Percentiles rank a stretch among this genome's conserved stretches.
Evolutionary conservation across 1,139 yeast genomes (phyloP).

Genomic region (Lodderomyces metapsilosis): DNA sequence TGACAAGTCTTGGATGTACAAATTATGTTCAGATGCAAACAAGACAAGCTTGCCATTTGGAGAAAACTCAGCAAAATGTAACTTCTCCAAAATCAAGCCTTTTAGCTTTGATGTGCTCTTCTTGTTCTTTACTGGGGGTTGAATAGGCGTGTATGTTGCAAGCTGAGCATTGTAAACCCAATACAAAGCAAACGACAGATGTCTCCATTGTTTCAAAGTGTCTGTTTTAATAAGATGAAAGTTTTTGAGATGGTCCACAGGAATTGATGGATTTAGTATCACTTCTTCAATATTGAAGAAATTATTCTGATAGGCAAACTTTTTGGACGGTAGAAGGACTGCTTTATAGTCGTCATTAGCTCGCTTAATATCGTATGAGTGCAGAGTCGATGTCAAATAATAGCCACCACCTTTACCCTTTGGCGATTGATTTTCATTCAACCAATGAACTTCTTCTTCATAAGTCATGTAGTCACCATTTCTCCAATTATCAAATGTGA

Average conservation of each 20-base stretch:
- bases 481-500: conserved; percentile 29
- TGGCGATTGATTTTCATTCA: conserved; percentile 33
- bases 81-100: conserved; percentile 19
- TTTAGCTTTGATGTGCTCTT: conserved; percentile 6
- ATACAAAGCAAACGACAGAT: conserved; percentile 38
- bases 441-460: conserved; percentile 27
- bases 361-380: conserved; percentile 22
- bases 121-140: conserved; percentile 18
- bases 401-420: conserved; percentile 18
- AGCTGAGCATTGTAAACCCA: conserved; percentile 33
- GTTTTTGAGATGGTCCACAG: conserved; percentile 25
- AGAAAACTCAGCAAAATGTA: conserved; percentile 46
- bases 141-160: conserved; percentile 24
- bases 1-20: conserved; percentile 39
- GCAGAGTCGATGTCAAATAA: conserved; percentile 24
- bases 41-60: conserved; percentile 37
- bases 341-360: conserved; percentile 19
- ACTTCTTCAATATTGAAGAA: conserved; percentile 32
- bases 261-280: conserved; percentile 31
- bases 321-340: conserved; percentile 21
- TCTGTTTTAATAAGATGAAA: conserved; percentile 39
- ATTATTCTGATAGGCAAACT: conserved; percentile 33
- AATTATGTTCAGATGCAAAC: conserved; percentile 37
- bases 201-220: conserved; percentile 37
- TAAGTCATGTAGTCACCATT: conserved; percentile 24